Conservation (phyloP, 805 yeast species). For the Teunomyces gatunensis region DNA sequence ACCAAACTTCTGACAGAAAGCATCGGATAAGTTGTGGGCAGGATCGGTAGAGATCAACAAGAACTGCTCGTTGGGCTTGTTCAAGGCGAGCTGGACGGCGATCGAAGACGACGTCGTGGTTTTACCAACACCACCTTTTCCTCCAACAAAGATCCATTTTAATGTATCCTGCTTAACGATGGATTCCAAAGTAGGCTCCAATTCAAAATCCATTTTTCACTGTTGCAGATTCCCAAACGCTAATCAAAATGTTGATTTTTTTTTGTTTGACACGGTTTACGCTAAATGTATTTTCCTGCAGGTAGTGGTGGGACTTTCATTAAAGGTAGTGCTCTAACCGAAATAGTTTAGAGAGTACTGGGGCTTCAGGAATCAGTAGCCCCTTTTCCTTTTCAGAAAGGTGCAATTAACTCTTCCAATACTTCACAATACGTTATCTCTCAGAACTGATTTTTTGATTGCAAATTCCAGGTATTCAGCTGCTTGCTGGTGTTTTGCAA, state of each 20-base stretch:
- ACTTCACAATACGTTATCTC: too few species aligned
- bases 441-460: too few species aligned
- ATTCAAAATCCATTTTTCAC: conserved; percentile 51
- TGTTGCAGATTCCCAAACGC: neutral
- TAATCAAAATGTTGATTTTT: neutral
- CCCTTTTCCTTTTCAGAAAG: too few species aligned
- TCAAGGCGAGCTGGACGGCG: conserved; percentile 87
- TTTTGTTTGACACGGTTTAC: neutral
- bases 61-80: conserved; percentile 76
- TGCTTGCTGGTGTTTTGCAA: too few species aligned
- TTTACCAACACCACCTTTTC: conserved; percentile 99
- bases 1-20: conserved; percentile 96
- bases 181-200: conserved; percentile 71
- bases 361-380: too few species aligned
- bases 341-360: too few species aligned
- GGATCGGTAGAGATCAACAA: conserved; percentile 95
- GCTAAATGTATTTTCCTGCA: neutral
- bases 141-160: conserved; percentile 98
- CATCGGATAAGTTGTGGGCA: conserved; percentile 96
- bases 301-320: neutral
- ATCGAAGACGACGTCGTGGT: conserved; percentile 96
- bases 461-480: too few species aligned
- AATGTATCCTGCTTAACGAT: conserved; percentile 62
- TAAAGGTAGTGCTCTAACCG: too few species aligned
- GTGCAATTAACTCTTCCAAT: too few species aligned